Conservation (phyloP, 805 yeast genomes). For the Starmera dryadoides region DNA sequence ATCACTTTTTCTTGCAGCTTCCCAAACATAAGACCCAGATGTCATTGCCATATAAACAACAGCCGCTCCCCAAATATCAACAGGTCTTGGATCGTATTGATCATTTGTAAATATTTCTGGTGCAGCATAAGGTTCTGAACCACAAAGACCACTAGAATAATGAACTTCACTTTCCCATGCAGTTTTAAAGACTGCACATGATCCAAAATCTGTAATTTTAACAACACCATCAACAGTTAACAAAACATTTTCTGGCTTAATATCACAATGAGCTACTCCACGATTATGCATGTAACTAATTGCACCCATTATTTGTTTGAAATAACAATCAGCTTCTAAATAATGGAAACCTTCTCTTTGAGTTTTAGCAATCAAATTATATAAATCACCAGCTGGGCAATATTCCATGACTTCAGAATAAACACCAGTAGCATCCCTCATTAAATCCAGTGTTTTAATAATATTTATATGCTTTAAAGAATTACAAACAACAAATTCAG, state of each 20-base stretch:
- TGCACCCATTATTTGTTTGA: conserved; percentile 81
- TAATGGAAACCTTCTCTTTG: conserved; percentile 47
- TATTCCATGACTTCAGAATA: conserved; percentile 93
- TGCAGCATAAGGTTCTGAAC: conserved; percentile 86
- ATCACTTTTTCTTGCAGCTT: conserved; percentile 55
- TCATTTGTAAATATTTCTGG: conserved; percentile 62
- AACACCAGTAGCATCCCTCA: conserved; percentile 66
- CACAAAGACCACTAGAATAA: conserved; percentile 67
- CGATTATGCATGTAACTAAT: conserved; percentile 79
- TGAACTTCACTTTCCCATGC: conserved; percentile 80
- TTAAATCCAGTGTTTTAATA: conserved; percentile 69
- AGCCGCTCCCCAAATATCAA: conserved; percentile 89
- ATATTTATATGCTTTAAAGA: conserved; percentile 71
- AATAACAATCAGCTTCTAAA: conserved; percentile 79
- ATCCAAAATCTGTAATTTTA: conserved; percentile 82
- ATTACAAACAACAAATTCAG: conserved; percentile 85
- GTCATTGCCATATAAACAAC: conserved; percentile 72
- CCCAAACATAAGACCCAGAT: conserved; percentile 89
- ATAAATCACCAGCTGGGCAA: conserved; percentile 82
- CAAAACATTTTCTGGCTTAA: conserved; percentile 82
- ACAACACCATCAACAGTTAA: conserved; percentile 59
- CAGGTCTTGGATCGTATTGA: conserved; percentile 67
- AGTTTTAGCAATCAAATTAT: conserved; percentile 46
- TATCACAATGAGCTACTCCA: conserved; percentile 92
- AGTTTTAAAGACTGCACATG: conserved; percentile 83